Base-by-base conservation (phyloP, 331 rosid genomes). In the Acacia concinna region DNA sequence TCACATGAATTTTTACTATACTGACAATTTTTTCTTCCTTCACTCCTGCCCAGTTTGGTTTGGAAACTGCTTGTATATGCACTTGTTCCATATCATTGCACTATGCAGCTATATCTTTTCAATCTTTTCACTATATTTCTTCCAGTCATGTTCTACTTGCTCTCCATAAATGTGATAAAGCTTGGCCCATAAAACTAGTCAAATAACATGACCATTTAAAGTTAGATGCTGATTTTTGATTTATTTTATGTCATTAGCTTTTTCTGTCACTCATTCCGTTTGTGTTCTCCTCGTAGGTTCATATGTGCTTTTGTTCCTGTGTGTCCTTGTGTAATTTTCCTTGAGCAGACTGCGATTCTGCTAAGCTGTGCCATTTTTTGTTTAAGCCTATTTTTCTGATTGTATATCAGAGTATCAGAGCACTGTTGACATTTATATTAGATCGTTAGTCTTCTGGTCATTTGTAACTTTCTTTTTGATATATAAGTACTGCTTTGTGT, bases 381-480 rank as follows among this genome's bases (percentile, higher is more conserved):
- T 43, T 41, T 75, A 9, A 68, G 47, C 73, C 82, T n/a, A 30
- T 67, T 25, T 69, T 41, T 51, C 65, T 69, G 66, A 35, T 75
- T 64, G 64, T 13, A 41, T 75, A 43, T 25, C 47, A 52, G 65
- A 25, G 15, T 75, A 43, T 25, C 47, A 52, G 65, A 25, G 15
- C 57, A 30, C 67, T 13, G 35, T 28, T 60, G 67, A 60, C 20
- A 21, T 60, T 30, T 78, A 79, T n/a, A 60, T 21, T 82, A 47
- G 79, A 35, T 71, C 25, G 25, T 41, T 67, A 28, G 59, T 57
- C 17, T 27, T 38, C 10, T 35, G 23, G 30, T 68, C 5, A 59
- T 25, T 77, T 78, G 52, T 41, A 68, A 44, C 52, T 80, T 62
- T 74, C 32, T 56, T 59, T 46, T 60, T 63, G 54, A 41, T 81